Base-by-base conservation (phyloP, 192 early-diverging fungal species). In the Podila minutissima region DNA sequence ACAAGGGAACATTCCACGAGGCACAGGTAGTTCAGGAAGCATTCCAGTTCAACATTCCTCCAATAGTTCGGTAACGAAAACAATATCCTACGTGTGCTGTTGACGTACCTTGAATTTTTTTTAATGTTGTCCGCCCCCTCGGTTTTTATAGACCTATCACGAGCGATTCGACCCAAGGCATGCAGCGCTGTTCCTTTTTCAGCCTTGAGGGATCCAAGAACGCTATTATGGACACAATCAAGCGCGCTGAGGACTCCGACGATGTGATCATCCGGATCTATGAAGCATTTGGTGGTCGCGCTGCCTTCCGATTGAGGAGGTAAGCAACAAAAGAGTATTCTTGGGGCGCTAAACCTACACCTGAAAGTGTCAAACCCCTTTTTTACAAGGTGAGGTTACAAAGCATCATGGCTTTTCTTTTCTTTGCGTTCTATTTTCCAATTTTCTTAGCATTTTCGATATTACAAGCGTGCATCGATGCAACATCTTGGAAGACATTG, bases 181-280 rank as follows among this genome's bases (percentile, higher is more conserved):
- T 20, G 22, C 6, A 59, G 61, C 10, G 26, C 69, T 4, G 46
- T 62, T 29, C 77, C 84, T 12, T 67, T 85, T 88, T 92, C 64
- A 66, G 64, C 20, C 61, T 88, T 60, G 76, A 84, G 51, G 79
- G 82, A 29, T 84, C 85, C 26, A 74, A 83, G n/a, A 97, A 95
- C 66, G 88, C 98, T 19, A 90, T 99, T 22, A 76, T 99, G 58
- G 97, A 99, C 69, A 94, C 95, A 0, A 85, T 99, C 71, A 99
- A 99, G 84, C 74, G 86, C 12, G 93, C 98, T 3, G 97, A 99
- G 75, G 89, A 94, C 60, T 64, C 86, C 6, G 81, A 89, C n/a
- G 82, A 86, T 38, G 72, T 99, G 13, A 79, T 99, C 48, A 65
- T 99, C 24, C 86, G 98, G 35, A 67, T 99, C 29, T 97, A 97